phyloP scores from a whole-genome alignment of 768 basidiomycete species.

The Naganishia kalamii region DNA sequence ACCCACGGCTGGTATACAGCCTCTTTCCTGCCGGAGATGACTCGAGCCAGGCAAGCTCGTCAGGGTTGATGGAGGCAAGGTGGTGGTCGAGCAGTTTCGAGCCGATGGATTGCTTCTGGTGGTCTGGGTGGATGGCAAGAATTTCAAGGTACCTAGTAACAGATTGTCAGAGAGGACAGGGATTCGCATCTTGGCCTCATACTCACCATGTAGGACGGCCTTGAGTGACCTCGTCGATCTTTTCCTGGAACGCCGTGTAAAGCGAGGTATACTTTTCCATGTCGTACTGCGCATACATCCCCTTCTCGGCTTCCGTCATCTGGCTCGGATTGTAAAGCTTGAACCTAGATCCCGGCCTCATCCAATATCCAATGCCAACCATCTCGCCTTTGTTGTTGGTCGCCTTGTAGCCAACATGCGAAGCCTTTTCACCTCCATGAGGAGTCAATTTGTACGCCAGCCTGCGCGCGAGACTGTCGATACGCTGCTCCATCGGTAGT shows the following conservation, averaged over 20 bases:
- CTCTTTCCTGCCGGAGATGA: slow-evolving; percentile 18
- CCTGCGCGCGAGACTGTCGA: slow-evolving; percentile 12
- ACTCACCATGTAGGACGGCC: background rate
- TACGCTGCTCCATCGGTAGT: slow-evolving; percentile 5
- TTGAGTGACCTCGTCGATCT: slow-evolving; percentile 15
- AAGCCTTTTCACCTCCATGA: background rate
- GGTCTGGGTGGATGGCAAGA: slow-evolving; percentile 19
- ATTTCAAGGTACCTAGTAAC: slow-evolving; percentile 21
- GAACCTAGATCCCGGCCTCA: slow-evolving; percentile 15
- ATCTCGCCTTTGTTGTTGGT: background rate
- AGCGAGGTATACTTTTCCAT: slow-evolving; percentile 16
- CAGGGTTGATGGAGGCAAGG: slow-evolving; percentile 2
- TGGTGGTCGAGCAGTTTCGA: slow-evolving; percentile 21
- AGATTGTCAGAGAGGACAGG: background rate
- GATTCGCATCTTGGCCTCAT: no score
- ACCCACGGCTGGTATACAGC: slow-evolving; percentile 17
- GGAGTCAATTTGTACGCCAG: slow-evolving; percentile 12
- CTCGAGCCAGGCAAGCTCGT: slow-evolving; percentile 18
- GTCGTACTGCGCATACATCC: slow-evolving; percentile 11
- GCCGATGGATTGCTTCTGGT: slow-evolving; percentile 16
- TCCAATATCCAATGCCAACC: slow-evolving; percentile 19
- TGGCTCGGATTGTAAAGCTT: background rate
- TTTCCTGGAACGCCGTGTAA: slow-evolving; percentile 20
- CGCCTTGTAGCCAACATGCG: slow-evolving; percentile 18
- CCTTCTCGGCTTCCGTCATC: slow-evolving; percentile 8